phyloP scores from a whole-genome alignment of 129 eudicot genomes.

The Apium graveolens region DNA sequence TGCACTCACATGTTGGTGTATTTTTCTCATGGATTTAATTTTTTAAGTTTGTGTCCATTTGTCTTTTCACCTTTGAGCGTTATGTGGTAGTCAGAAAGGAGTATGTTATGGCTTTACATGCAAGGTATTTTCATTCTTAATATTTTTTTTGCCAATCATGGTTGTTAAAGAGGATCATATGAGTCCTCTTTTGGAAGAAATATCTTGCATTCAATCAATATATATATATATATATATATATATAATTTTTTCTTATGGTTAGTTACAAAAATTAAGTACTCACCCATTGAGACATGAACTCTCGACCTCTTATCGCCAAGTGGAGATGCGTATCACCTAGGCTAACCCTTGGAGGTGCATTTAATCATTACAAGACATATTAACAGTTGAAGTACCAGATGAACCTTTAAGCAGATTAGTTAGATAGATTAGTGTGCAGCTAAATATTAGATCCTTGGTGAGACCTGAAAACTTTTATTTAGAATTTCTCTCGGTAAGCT shows the following conservation, averaged over 20 bases:
- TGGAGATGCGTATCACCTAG: not conserved
- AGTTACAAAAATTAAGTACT: not conserved
- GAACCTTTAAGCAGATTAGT: not conserved
- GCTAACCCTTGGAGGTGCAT: constrained; percentile 1
- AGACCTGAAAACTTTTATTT: not conserved
- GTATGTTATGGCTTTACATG: no score
- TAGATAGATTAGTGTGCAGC: not conserved
- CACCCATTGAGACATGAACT: not conserved
- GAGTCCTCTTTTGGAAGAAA: no score
- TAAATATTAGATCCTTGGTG: not conserved
- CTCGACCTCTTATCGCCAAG: not conserved
- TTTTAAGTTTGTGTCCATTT: no score
- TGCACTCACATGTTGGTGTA: not conserved
- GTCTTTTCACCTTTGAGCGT: no score
- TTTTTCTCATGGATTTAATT: not conserved
- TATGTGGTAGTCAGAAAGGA: no score
- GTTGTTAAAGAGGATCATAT: not conserved
- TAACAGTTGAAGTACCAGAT: not conserved
- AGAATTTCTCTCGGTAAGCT: not conserved
- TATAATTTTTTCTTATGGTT: not conserved
- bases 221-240: no score
- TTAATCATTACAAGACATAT: not conserved
- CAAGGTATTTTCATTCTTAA: no score
- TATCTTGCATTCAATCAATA: not conserved
- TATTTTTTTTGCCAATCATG: no score